Conservation (phyloP, 805 yeast species). For the Millerozyma miso region DNA sequence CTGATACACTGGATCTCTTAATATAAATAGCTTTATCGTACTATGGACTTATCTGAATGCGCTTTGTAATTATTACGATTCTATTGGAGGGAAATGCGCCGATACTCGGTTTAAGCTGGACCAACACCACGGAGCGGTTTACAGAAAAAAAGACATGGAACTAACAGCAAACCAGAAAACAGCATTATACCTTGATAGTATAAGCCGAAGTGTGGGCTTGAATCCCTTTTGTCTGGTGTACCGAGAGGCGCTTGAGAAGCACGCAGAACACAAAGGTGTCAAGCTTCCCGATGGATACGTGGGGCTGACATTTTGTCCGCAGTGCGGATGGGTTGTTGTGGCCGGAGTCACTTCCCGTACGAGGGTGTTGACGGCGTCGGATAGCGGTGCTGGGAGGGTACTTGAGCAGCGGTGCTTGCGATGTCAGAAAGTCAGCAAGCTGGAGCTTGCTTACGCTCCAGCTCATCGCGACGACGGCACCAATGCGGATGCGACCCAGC, state of each 20-base stretch:
- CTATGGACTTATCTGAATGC: background rate
- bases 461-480: background rate
- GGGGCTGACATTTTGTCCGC: slow-evolving; percentile 22
- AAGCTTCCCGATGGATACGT: slow-evolving; percentile 23
- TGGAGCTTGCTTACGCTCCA: background rate
- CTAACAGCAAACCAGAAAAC: slow-evolving; percentile 13
- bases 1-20: background rate
- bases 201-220: slow-evolving; percentile 24
- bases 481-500: background rate
- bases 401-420: slow-evolving; percentile 2
- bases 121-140: background rate
- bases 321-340: slow-evolving; percentile 28
- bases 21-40: slow-evolving; percentile 2
- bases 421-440: background rate
- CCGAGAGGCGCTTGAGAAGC: slow-evolving; percentile 17
- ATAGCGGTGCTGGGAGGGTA: slow-evolving; percentile 1
- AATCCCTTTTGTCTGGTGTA: slow-evolving; percentile 23
- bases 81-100: slow-evolving; percentile 4
- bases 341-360: slow-evolving; percentile 31
- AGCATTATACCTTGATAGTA: slow-evolving; percentile 24
- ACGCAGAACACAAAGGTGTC: slow-evolving; percentile 20
- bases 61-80: slow-evolving; percentile 1
- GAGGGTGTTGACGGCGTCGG: slow-evolving; percentile 10
- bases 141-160: slow-evolving; percentile 1
- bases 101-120: slow-evolving; percentile 5